Percentiles rank a stretch among this genome's conserved stretches.
phyloP scores from a whole-genome alignment of 176 grass and related monocot species.

The Bothriochloa decipiens region DNA sequence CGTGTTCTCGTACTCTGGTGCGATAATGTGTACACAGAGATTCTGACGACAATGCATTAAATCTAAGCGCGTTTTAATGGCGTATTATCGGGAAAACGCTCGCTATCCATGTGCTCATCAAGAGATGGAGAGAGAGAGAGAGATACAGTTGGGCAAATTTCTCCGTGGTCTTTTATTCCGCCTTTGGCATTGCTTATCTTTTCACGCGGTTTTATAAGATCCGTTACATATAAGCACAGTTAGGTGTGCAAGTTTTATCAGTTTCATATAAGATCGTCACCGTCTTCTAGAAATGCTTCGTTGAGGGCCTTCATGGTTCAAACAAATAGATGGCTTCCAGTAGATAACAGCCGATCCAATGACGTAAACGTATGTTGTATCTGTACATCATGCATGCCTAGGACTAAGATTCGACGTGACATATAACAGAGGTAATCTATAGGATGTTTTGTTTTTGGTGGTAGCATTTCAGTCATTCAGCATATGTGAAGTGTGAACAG shows the following conservation, averaged over 20 bases:
- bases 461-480: not conserved
- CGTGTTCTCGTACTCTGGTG: not conserved
- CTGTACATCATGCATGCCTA: not conserved
- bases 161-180: not conserved
- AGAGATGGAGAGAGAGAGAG: not conserved
- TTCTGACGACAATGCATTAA: constrained; percentile 31
- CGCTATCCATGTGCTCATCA: not conserved
- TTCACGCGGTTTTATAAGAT: not conserved
- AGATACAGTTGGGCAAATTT: not conserved
- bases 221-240: not conserved
- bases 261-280: not conserved
- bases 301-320: not conserved
- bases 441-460: not conserved
- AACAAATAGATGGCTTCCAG: not conserved
- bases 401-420: not conserved
- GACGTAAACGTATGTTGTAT: no score
- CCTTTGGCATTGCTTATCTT: not conserved
- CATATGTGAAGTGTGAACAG: constrained; percentile 37
- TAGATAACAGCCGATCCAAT: no score
- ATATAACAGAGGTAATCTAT: not conserved
- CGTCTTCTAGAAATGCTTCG: not conserved
- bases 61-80: not conserved
- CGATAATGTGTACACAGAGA: constrained; percentile 30
- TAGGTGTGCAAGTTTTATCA: not conserved
- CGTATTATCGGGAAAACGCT: not conserved